Conservation (phyloP, 2,329 filamentous ascomycete genomes). For the Cladosporium phlei region DNA sequence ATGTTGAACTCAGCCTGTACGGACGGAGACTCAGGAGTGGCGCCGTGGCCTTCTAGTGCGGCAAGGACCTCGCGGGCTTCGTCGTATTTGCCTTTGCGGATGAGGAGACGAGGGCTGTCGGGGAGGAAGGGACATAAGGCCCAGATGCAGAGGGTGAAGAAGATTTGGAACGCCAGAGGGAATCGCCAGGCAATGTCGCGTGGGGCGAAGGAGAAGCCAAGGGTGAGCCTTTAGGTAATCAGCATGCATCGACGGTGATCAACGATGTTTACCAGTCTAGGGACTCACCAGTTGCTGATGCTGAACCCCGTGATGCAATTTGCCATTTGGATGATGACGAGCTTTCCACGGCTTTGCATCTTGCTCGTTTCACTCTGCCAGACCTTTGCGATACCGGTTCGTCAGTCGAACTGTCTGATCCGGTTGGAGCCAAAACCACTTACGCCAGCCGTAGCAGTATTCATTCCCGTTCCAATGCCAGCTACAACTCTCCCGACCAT, state of each 20-base stretch:
- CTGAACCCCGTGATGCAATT: constrained; percentile 49
- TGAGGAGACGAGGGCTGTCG: constrained; percentile 38
- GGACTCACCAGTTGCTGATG: constrained; percentile 41
- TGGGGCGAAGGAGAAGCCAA: constrained; percentile 38
- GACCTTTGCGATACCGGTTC: too few relatives aligned
- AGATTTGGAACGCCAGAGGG: constrained; percentile 50
- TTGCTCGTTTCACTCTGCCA: constrained; percentile 49
- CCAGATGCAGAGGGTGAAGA: constrained; percentile 47
- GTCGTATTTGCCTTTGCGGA: constrained; percentile 51
- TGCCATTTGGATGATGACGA: constrained; percentile 49
- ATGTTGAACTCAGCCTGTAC: constrained; percentile 45
- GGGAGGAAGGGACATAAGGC: constrained; percentile 34
- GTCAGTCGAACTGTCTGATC: too few relatives aligned
- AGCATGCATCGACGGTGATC: too few relatives aligned
- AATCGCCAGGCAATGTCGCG: constrained; percentile 50
- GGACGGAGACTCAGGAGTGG: constrained; percentile 36
- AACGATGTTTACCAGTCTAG: background rate
- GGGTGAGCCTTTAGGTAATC: constrained; percentile 34
- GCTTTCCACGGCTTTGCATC: constrained; percentile 44
- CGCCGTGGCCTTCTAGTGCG: constrained; percentile 43
- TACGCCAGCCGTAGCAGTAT: constrained; percentile 45
- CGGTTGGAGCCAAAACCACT: too few relatives aligned
- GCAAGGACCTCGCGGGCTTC: constrained; percentile 44
- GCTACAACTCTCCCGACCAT: constrained; percentile 44
- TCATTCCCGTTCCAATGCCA: constrained; percentile 45